phyloP scores from a whole-genome alignment of 768 basidiomycete species.

The Nidula microcarpa region DNA sequence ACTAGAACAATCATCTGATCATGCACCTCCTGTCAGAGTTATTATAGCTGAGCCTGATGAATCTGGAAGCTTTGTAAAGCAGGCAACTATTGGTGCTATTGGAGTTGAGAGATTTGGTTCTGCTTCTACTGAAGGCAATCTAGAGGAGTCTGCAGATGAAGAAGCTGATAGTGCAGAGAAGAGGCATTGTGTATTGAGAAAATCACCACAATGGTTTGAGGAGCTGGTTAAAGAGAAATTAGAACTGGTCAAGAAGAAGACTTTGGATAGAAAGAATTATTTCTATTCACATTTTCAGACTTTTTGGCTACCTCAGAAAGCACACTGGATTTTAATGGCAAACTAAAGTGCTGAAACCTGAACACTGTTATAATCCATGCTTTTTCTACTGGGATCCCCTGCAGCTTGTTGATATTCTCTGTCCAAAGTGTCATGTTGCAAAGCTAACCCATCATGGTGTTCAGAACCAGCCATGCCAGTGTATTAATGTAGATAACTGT shows the following conservation, averaged over 20 bases:
- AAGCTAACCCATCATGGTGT: slow-evolving; percentile 6
- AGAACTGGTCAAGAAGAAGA: neutral
- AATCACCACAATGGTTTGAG: too few relatives aligned
- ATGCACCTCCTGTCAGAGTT: too few relatives aligned
- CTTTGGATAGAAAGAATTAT: neutral
- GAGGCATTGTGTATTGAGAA: too few relatives aligned
- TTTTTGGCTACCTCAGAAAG: neutral
- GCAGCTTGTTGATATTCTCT: slow-evolving; percentile 3
- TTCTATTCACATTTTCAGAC: neutral
- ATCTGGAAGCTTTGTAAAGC: too few relatives aligned
- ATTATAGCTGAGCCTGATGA: too few relatives aligned
- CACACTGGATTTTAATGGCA: neutral
- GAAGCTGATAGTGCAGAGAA: too few relatives aligned
- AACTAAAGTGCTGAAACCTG: slow-evolving; percentile 3
- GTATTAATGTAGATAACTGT: slow-evolving; percentile 6
- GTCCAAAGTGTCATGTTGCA: slow-evolving; percentile 6
- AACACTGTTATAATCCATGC: slow-evolving; percentile 3
- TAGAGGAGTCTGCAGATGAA: too few relatives aligned
- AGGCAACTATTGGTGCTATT: too few relatives aligned
- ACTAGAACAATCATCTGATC: too few relatives aligned
- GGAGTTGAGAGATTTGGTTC: too few relatives aligned
- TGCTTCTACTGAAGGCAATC: too few relatives aligned
- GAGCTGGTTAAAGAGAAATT: too few relatives aligned
- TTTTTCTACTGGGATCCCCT: slow-evolving; percentile 13
- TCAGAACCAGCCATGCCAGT: slow-evolving; percentile 3